Evolutionary conservation across 192 early-diverging fungal genomes (phyloP).

Genomic region (Umbelopsis isabellina): DNA sequence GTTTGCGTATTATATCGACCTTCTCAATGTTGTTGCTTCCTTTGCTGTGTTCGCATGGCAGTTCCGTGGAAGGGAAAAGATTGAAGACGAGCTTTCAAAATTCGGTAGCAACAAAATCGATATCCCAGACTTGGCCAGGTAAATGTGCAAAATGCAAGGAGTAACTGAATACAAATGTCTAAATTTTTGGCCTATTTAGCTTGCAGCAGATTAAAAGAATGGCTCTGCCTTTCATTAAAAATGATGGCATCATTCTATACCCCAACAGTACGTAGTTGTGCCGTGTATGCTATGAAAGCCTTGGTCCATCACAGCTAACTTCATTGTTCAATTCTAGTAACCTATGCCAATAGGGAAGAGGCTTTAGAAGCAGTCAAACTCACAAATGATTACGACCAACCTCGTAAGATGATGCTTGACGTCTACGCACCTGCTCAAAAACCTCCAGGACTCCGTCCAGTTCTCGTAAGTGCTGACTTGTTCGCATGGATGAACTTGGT

Average conservation of each 20-base stretch:
- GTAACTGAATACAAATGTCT: too few species aligned
- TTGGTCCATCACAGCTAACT: background rate
- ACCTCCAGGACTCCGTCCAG: slow-evolving; percentile 17
- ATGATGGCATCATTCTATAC: slow-evolving; percentile 11
- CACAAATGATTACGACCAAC: slow-evolving; percentile 30
- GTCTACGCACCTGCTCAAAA: slow-evolving; percentile 11
- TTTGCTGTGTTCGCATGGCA: slow-evolving; percentile 9
- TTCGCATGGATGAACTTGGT: too few species aligned
- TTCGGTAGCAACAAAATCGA: background rate
- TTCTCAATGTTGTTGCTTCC: slow-evolving; percentile 5
- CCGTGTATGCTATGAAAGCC: background rate
- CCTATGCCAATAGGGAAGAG: slow-evolving; percentile 34
- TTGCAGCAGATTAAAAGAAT: slow-evolving; percentile 6
- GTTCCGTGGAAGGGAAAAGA: background rate
- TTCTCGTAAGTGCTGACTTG: slow-evolving; percentile 12
- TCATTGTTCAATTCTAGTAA: slow-evolving; percentile 5
- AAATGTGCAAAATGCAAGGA: background rate
- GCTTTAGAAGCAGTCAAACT: slow-evolving; percentile 9
- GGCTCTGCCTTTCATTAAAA: background rate
- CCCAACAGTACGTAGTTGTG: background rate
- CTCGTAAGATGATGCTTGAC: slow-evolving; percentile 31
- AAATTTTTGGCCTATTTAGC: background rate
- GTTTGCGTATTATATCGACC: slow-evolving; percentile 17
- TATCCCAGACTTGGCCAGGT: slow-evolving; percentile 3
- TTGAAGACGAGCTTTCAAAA: background rate